Base-by-base conservation (phyloP, 768 basidiomycete species). In the Tubosaeta sp. region DNA sequence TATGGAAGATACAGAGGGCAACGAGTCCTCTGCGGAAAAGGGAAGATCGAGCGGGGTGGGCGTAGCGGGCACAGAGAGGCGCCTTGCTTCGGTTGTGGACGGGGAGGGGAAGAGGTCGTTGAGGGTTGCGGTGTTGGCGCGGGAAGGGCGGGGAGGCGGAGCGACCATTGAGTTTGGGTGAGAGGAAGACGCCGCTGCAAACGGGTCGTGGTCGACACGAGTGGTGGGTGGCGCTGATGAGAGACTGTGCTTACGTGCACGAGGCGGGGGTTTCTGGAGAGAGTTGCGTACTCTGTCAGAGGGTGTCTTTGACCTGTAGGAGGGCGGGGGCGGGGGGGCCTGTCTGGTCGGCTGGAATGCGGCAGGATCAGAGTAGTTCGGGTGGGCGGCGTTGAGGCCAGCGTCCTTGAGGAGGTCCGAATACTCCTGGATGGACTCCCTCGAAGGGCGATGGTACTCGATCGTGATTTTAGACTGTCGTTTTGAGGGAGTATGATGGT, bases 101-200 rank as follows among this genome's bases (percentile, higher is more conserved):
- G 73, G 71, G 8, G 69, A 47, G 6, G 81, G 72, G 65, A 84
- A 85, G 61, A 91, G 71, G 70, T 93, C 90, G 69, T 78, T 83
- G 44, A 92, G 76, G 48, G 77, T 90, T 30, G 84, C 86, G 4
- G 90, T 93, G 67, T 93, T 93, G 53, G 86, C 86, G 50, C 90
- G 80, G 41, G 88, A 90, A 0, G 90, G 90, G 39, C 90, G 80
- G 2, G 86, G 83, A 9, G 90, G 90, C 2, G 88, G 82, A 0
- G 81, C 70, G 3, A 76, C 62, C 42, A 54, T 74, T 4, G 46
- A 27, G 30, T 53, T 32, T 44, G 52, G 44, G 42, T 50, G 43
- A 27, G 57, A 29, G 21, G 59, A 4, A 18, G 43, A 9, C 12
- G 19, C 6, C 3, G 68, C 53, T 12, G 81, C 81, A 62, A 84